Base-by-base conservation (phyloP, 257 asterid species). In the Ballota nigra region DNA sequence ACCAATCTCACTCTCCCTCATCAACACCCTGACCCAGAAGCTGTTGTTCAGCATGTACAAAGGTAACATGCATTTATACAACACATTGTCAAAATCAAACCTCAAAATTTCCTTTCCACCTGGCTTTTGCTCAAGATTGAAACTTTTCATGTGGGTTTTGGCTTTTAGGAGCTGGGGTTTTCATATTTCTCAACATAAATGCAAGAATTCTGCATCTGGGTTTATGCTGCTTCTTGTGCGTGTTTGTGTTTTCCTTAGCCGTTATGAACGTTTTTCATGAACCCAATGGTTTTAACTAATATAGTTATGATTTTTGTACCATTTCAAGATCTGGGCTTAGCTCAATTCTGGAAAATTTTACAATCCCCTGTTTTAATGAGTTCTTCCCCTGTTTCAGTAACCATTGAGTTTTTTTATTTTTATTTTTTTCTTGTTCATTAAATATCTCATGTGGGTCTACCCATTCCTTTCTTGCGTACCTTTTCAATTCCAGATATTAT, bases 21-120 rank as follows among this genome's bases (percentile, higher is more conserved):
- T 81, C 98, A 93, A 65, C 97, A 93, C 80, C 96, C 98, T n/a
- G 28, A 83, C 84, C 98, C 98, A 77, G 98, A 93, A 63, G 86
- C 77, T 71, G 96, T 91, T 62, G 97, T 66, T 78, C 88, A 79
- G 33, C 83, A 93, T 63, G 82, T 93, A 3, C 97, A 84, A 19
- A 87, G 96, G 97, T 91, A 86, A 9, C 63, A 72, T 3, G 26
- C 33, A 15, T 7, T 26, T 3, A 69, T 1, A 26, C 12, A 24
- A 4, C 58, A 28, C 78, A 69, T 77, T 79, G 16, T 60, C 61
- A 45, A 59, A 68, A 43, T 58, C 59, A 59, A 20, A 68, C 52
- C 70, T 40, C 58, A 62, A 68, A 56, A n/a, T n/a, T n/a, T n/a
- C n/a, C n/a, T n/a, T 38, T 71, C 34, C 58, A 52, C 33, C 24